Evolutionary conservation across 2,329 filamentous ascomycete species (phyloP), one percentile per base, ranked within the genome.

Genomic region (Dryadomyces quercus-mongolicae): DNA sequence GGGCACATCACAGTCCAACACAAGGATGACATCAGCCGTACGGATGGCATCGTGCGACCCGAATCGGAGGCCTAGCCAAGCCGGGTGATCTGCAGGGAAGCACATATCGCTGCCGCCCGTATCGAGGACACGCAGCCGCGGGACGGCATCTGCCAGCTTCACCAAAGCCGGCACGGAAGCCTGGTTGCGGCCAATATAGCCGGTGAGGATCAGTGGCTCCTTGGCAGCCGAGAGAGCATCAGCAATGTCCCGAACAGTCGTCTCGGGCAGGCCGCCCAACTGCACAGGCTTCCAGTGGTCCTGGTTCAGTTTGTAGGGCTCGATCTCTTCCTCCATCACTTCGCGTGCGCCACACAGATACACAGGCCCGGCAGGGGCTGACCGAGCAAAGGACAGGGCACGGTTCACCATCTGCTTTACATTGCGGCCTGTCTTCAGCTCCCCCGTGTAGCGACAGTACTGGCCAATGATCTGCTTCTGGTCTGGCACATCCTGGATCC

Each of bases 321-420:
- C 74, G 45, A 95, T 84, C 45, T 94, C 89, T 62, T 91, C 84
- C 65, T 93, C 87, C 81, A 95, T 88, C 1, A 89, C 81, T 67
- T 95, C 89, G 59, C 89, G 75, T 1, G 87, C 85, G 1, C 85
- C 88, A 54, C 78, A 81, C 4, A 95, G 71, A 61, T 95, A 94
- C 0, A 90, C 87, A 0, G 89, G 89, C 0, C 89, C 89, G 58
- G 84, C 77, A 0, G 89, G 89, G 53, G 85, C 84, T 31, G 82
- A 88, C 49, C 72, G 85, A 0, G 89, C 88, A 63, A 93, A 94
- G 61, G 88, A 87, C 54, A 95, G 67, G 0, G 89, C 89, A 1
- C 89, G 83, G 64, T 89, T 89, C 57, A 95, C 86, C 70, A 94
- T 84, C 71, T 95, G 88, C 74, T 94, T 94, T 57, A 94, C 81